phyloP scores from a whole-genome alignment of 1,284 basidiomycete species.

The Sporisorium graminicola region DNA sequence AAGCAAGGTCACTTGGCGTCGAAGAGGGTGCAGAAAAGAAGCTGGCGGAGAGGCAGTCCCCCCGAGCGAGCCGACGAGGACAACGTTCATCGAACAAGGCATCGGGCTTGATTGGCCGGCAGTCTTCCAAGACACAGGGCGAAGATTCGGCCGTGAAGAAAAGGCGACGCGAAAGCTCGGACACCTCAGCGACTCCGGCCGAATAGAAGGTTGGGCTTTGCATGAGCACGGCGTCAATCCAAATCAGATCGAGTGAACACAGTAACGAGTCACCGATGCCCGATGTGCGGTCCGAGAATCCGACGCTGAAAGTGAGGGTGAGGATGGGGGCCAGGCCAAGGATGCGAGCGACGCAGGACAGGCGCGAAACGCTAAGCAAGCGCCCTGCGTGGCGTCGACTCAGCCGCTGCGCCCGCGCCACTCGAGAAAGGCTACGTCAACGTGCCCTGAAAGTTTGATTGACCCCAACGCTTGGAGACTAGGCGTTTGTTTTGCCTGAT shows the following conservation, averaged over 20 bases:
- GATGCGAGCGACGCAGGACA: background rate
- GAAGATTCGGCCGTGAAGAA: background rate
- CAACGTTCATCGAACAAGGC: background rate
- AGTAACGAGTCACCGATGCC: background rate
- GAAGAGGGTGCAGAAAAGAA: background rate
- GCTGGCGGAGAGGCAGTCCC: background rate
- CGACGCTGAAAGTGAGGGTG: background rate
- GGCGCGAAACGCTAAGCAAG: background rate
- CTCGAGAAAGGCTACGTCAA: no score
- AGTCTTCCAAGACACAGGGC: background rate
- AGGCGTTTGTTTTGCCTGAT: no score
- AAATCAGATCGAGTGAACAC: background rate
- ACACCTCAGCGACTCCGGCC: slow-evolving; percentile 10
- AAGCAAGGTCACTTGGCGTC: background rate
- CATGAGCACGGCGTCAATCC: background rate
- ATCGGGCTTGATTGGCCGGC: background rate
- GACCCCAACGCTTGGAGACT: no score
- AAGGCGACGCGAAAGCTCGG: slow-evolving; percentile 7
- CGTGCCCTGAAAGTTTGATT: background rate
- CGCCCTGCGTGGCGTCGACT: background rate
- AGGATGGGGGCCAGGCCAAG: background rate
- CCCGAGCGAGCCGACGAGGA: background rate
- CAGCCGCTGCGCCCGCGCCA: background rate
- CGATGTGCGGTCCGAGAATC: background rate
- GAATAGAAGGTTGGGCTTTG: slow-evolving; percentile 1